These are phyloP conservation scores for Apiotrichum sp. DNA, from an alignment of 1,284 basidiomycete species.

Conservation along the genomic window DNA sequence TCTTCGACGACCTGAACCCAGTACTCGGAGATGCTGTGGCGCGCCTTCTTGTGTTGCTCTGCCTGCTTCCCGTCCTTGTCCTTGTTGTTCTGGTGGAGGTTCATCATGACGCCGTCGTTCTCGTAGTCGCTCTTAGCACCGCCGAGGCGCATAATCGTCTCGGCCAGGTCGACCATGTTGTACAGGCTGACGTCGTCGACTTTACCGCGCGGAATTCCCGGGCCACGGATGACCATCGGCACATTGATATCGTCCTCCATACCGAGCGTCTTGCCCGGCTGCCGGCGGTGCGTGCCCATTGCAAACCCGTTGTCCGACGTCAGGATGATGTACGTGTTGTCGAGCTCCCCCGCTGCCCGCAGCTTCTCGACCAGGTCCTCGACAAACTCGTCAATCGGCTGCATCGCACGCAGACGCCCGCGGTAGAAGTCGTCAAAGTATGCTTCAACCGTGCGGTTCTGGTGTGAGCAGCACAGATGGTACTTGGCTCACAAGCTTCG, in stretches of 20 bases:
- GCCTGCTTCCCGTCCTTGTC: not conserved
- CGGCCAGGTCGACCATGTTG: constrained; percentile 32
- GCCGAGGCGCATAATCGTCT: constrained; percentile 35
- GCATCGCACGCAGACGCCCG: constrained; percentile 25
- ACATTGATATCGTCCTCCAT: constrained; percentile 39
- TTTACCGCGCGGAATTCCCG: constrained; percentile 17
- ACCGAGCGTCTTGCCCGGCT: constrained; percentile 37
- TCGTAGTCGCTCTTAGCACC: constrained; percentile 29
- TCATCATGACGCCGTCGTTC: constrained; percentile 30
- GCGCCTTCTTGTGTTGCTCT: constrained; percentile 5
- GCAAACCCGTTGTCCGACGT: constrained; percentile 39
- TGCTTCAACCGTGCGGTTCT: constrained; percentile 25
- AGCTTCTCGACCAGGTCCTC: constrained; percentile 29
- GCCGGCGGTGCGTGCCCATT: constrained; percentile 32
- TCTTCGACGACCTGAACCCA: constrained; percentile 32
- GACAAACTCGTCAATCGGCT: constrained; percentile 38
- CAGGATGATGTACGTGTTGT: constrained; percentile 38
- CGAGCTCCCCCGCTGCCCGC: constrained; percentile 24
- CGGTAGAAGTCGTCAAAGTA: constrained; percentile 40
- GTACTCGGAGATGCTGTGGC: constrained; percentile 31
- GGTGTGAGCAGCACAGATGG: too few species aligned
- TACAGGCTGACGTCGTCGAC: constrained; percentile 19
- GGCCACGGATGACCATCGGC: constrained; percentile 32
- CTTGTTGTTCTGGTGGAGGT: constrained; percentile 15
- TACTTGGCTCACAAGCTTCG: constrained; percentile 12